Evolutionary conservation across 2,329 filamentous ascomycete genomes (phyloP), one percentile per base, ranked within the genome.

Genomic region (Lasiodiplodia hormozganensis): DNA sequence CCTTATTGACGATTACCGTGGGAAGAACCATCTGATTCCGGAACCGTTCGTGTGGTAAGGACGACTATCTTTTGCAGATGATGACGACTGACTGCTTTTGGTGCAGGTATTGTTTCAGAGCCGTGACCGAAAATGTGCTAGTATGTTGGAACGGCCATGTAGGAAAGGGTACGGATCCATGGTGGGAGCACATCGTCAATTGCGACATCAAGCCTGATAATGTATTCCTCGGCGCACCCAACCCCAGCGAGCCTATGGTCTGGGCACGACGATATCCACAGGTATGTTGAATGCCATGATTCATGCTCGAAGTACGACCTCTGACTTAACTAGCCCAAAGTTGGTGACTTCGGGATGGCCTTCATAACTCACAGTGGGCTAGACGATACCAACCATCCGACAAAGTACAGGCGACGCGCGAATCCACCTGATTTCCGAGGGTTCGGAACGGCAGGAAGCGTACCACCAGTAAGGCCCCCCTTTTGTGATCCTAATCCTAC

Each of bases 221-320:
- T 23, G 18, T 49, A 23, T n/a, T 47, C 23, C 23, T 60, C 2
- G 36, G 25, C 36, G 23, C 7, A 7, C 34, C 38, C 14, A 23
- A 60, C 38, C 21, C 21, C 16, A 34, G 14, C 3, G 57, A 60
- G 18, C 57, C 57, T 23, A 25, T 60, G 23, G 23, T 47, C 16
- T 60, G 57, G 57, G 57, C 57, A n/a, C 21, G 57, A 12, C 38
- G 43, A 8, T 60, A 47, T 12, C 57, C 57, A 4, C 54, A 57
- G n/a, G 54, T 57, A 57, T 12, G 54, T 57, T n/a, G 43, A 21
- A 21, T 10, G 43, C n/a, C 18, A 47, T 47, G 5, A 16, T n/a
- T 5, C 21, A n/a, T 56, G 25, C 14, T 31, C 34, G 28, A 2
- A n/a, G 23, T 23, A 31, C 51, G 12, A 11, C 28, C 8, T 36